phyloP scores from a whole-genome alignment of 805 yeast species.

The Candida silvicultrix region DNA sequence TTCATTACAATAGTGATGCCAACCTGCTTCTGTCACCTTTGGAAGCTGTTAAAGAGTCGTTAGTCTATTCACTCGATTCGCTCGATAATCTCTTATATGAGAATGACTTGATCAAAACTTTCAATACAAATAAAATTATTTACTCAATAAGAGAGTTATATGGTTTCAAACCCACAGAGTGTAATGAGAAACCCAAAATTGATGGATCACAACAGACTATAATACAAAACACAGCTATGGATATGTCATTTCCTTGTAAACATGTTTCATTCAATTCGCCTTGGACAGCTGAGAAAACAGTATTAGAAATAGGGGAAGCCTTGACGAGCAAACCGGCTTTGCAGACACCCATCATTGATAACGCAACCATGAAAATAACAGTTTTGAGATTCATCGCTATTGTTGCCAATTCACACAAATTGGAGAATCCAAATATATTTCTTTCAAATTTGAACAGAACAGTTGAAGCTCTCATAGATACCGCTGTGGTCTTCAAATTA shows the following conservation, averaged over 20 bases:
- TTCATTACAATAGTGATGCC: background rate
- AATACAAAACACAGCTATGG: slow-evolving; percentile 1
- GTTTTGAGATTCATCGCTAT: slow-evolving; percentile 27
- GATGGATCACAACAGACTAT: background rate
- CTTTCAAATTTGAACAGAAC: slow-evolving; percentile 31
- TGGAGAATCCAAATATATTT: slow-evolving; percentile 32
- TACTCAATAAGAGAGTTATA: slow-evolving; percentile 15
- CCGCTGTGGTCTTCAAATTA: slow-evolving; percentile 28
- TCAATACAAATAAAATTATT: background rate
- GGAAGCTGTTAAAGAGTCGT: slow-evolving; percentile 8
- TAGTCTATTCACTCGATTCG: slow-evolving; percentile 1
- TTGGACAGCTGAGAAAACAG: slow-evolving; percentile 21
- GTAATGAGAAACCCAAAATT: slow-evolving; percentile 9
- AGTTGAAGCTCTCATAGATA: slow-evolving; percentile 34
- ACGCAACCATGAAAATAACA: slow-evolving; percentile 22
- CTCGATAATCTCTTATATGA: background rate
- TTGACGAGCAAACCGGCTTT: slow-evolving; percentile 3
- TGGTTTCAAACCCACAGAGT: slow-evolving; percentile 13
- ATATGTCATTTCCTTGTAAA: slow-evolving; percentile 6
- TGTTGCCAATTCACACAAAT: slow-evolving; percentile 24
- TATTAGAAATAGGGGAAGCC: slow-evolving; percentile 16
- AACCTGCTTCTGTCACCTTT: slow-evolving; percentile 1
- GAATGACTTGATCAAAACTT: background rate
- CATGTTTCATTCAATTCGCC: slow-evolving; percentile 17
- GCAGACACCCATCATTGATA: slow-evolving; percentile 10